Evolutionary conservation across 108 stramenopile genomes (phyloP).

Genomic region (Skeletonema grethae): DNA sequence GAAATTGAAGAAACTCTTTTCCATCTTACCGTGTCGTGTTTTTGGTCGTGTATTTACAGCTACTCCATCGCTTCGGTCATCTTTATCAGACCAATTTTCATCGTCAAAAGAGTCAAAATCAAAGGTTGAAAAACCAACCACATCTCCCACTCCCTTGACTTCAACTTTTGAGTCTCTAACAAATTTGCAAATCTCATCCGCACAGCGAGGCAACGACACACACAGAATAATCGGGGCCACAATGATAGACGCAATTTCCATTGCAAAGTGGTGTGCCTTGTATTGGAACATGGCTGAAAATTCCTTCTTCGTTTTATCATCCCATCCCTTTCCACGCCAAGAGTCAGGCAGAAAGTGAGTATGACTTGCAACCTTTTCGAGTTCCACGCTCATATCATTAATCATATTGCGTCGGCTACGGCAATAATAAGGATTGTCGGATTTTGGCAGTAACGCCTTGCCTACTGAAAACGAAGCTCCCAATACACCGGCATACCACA

Average conservation of each 20-base stretch:
- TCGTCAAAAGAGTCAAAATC: constrained; percentile 88
- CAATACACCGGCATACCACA: constrained; percentile 90
- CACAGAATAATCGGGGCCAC: constrained; percentile 89
- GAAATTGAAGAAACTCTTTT: constrained; percentile 82
- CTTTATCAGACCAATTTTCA: constrained; percentile 72
- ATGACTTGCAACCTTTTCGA: constrained; percentile 72
- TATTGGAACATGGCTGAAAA: constrained; percentile 82
- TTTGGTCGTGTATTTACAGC: constrained; percentile 45
- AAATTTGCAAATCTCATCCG: constrained; percentile 84
- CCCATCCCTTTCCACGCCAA: constrained; percentile 77
- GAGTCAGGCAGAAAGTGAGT: constrained; percentile 91
- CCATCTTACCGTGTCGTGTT: constrained; percentile 78
- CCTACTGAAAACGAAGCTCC: constrained; percentile 85
- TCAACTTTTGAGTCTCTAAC: constrained; percentile 76
- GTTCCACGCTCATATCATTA: constrained; percentile 67
- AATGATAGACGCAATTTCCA: constrained; percentile 81
- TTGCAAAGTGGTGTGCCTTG: constrained; percentile 80
- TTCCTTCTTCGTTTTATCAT: constrained; percentile 60
- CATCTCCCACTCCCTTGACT: constrained; percentile 85
- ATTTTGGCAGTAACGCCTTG: constrained; percentile 70
- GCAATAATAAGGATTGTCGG: constrained; percentile 52
- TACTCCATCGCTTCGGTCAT: constrained; percentile 6
- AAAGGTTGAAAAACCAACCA: constrained; percentile 91
- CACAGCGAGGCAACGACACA: constrained; percentile 83
- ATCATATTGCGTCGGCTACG: constrained; percentile 61